Evolutionary conservation across 352 stramenopile species (phyloP), one percentile per base, ranked within the genome.

Genomic region (Pythium myriotylum): DNA sequence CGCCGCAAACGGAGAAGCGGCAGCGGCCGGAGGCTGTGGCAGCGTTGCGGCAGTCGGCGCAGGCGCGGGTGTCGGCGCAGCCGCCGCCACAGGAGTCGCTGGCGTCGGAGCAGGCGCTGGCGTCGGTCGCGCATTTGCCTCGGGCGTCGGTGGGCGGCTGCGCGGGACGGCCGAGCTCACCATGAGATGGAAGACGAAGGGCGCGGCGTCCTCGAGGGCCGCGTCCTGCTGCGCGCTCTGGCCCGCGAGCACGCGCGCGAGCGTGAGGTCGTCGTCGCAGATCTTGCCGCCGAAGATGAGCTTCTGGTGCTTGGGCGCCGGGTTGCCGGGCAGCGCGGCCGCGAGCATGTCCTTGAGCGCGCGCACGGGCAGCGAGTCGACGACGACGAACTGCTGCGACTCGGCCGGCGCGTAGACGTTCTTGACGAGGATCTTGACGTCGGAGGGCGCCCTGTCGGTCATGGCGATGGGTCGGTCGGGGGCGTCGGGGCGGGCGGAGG

Each of bases 231-330:
- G 16, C 26, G 42, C 43, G 43, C 32, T 62, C 65, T 70, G 57
- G 9, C 42, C 45, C 42, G 61, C 57, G 35, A 89, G 65, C 37
- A 89, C 58, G 23, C 68, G 70, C 13, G 58, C 60, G 26, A 95
- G 71, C 48, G 62, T 60, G 51, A 89, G 68, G 19, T 67, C 58
- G 59, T 95, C 83, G 26, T 70, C 62, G 72, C 86, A 95, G 61
- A 95, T 88, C 73, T 95, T 93, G 68, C 86, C 86, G 33, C 84
- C 86, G 33, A 95, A 95, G 45, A 95, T 95, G 59, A 95, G 76
- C 45, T 92, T 91, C 68, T 95, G 86, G 47, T 81, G 63, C 43
- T 72, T 66, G 0, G 83, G 69, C 24, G 66, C 23, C 13, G 86
- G 84, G 8, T 68, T 26, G 0, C 65, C 70, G 2, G 81, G 77